These are phyloP conservation scores for Spiraea crenata DNA, from an alignment of 331 rosid genomes.

Conservation along the genomic window DNA sequence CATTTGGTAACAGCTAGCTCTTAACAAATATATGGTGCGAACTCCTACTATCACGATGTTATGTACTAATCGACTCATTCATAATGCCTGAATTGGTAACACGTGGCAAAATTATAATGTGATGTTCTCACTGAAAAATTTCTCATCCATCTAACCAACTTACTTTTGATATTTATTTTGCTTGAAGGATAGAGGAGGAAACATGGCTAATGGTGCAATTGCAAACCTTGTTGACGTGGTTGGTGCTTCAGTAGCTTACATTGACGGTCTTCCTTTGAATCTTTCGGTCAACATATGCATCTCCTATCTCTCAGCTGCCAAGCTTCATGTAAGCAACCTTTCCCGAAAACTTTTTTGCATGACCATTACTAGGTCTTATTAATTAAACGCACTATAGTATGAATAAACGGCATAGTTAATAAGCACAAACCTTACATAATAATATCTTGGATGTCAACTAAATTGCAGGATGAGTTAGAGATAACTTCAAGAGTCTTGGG, in stretches of 20 bases:
- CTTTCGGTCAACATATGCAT: conserved; percentile 88
- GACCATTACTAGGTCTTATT: too few relatives aligned
- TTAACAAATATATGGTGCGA: too few relatives aligned
- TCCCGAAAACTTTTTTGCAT: background rate
- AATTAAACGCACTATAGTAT: background rate
- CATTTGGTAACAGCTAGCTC: background rate
- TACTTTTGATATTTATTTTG: background rate
- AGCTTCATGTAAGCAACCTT: conserved; percentile 44
- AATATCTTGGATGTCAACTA: conserved; percentile 2
- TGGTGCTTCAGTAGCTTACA: conserved; percentile 47
- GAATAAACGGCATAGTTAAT: background rate
- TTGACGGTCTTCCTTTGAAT: conserved; percentile 56
- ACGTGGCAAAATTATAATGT: too few relatives aligned
- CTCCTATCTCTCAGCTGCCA: conserved; percentile 58
- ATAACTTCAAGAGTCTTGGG: conserved; percentile 63
- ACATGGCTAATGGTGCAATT: conserved; percentile 61
- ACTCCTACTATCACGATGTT: too few relatives aligned
- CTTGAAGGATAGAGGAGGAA: conserved; percentile 62
- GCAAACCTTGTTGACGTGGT: conserved; percentile 72
- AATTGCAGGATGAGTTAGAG: conserved; percentile 80
- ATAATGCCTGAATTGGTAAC: too few relatives aligned
- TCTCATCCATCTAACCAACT: too few relatives aligned
- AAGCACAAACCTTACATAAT: too few relatives aligned
- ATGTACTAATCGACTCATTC: too few relatives aligned
- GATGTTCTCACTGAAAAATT: too few relatives aligned